A percentile compares a stretch with the other conserved stretches of the same genome.
These are phyloP conservation scores for Magnaporthiopsis incrustans DNA, from an alignment of 2,329 filamentous ascomycete species.

Conservation along the genomic window DNA sequence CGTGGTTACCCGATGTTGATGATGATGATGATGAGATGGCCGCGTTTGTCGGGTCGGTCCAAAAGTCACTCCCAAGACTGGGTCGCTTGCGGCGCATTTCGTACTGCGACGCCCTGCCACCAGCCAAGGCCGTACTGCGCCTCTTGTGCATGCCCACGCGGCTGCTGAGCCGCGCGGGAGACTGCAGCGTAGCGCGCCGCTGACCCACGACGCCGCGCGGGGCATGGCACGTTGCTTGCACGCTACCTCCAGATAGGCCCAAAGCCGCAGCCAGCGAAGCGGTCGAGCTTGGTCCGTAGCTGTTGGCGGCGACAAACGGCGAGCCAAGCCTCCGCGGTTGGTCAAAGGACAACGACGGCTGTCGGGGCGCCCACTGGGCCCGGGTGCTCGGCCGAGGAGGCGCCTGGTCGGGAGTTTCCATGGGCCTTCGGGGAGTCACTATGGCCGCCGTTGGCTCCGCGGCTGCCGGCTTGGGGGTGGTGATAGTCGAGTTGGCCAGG, in stretches of 20 bases:
- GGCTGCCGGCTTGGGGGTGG: constrained; percentile 11
- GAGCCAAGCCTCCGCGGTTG: constrained; percentile 24
- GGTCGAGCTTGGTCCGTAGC: constrained; percentile 56
- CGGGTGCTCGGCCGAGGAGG: neutral
- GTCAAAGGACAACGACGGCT: neutral
- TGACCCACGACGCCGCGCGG: constrained; percentile 42
- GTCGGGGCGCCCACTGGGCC: neutral
- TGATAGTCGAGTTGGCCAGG: constrained; percentile 34
- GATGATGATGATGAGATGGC: constrained; percentile 3
- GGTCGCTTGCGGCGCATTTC: constrained; percentile 30
- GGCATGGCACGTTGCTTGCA: constrained; percentile 25
- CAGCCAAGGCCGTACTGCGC: constrained; percentile 32
- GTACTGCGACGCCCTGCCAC: constrained; percentile 27
- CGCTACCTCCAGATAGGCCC: constrained; percentile 19
- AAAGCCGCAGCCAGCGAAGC: constrained; percentile 34
- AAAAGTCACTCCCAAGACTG: constrained; percentile 46
- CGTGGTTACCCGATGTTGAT: constrained; percentile 10
- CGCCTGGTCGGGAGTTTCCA: constrained; percentile 1
- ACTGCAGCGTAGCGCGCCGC: constrained; percentile 35
- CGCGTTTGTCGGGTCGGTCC: constrained; percentile 33
- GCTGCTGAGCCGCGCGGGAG: constrained; percentile 42
- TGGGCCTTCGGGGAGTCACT: no score
- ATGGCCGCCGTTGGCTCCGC: constrained; percentile 12
- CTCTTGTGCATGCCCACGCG: constrained; percentile 41
- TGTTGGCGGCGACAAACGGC: constrained; percentile 45